These are phyloP conservation scores for Mycena latifolia DNA, from an alignment of 768 basidiomycete genomes.

Conservation along the genomic window DNA sequence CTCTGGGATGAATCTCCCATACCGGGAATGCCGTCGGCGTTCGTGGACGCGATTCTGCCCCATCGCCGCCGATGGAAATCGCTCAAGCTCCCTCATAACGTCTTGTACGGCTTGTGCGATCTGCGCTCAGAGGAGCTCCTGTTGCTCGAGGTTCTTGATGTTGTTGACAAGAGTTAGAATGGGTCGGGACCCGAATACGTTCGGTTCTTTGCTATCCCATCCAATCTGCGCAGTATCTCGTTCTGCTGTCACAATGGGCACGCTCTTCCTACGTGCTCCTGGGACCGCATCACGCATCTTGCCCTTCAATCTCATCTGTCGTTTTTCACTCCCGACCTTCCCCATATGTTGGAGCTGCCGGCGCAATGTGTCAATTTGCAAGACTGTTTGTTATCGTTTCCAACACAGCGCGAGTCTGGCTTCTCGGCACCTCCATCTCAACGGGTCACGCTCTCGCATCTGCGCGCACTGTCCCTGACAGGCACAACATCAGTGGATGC, in stretches of 20 bases:
- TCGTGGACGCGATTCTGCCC: no score
- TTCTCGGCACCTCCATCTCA: not conserved
- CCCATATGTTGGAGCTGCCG: not conserved
- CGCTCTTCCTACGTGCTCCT: no score
- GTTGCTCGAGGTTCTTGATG: no score
- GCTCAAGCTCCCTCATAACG: no score
- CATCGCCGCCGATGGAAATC: no score
- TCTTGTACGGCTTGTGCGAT: no score
- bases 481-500: not conserved
- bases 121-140: no score
- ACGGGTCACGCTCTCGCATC: not conserved
- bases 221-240: not conserved
- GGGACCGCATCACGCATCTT: slow-evolving; percentile 7
- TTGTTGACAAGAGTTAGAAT: not conserved
- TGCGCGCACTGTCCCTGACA: no score
- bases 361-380: slow-evolving; percentile 1
- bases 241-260: not conserved
- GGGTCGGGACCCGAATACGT: no score
- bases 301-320: not conserved
- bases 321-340: not conserved
- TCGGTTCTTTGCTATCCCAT: not conserved
- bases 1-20: no score
- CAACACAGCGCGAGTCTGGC: not conserved
- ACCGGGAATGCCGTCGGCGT: no score
- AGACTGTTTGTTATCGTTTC: slow-evolving; percentile 3